These are phyloP conservation scores for Miamiensis avidus DNA, from an alignment of 169 alveolate genomes.

Conservation along the genomic window DNA sequence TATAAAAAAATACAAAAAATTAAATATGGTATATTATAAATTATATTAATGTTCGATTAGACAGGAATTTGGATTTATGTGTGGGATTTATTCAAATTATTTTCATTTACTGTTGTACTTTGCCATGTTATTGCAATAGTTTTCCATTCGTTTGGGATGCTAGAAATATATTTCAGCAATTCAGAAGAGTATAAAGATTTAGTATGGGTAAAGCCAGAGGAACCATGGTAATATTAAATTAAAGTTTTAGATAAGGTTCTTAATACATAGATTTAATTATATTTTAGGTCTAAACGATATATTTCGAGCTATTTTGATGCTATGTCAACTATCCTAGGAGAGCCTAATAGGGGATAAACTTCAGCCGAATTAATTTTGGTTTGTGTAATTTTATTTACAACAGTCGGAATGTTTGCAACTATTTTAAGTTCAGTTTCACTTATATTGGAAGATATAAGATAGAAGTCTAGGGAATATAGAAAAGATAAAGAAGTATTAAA, in stretches of 20 bases:
- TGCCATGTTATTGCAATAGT: neutral
- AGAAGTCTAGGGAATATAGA: neutral
- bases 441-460: neutral
- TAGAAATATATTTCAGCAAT: no score
- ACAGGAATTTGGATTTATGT: neutral
- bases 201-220: neutral
- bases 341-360: neutral
- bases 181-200: neutral
- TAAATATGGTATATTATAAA: no score
- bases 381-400: neutral
- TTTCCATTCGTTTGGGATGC: neutral
- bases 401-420: neutral
- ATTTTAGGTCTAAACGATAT: neutral
- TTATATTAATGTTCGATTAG: no score
- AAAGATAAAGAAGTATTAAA: neutral
- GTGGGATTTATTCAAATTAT: neutral
- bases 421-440: neutral
- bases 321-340: neutral
- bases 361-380: neutral
- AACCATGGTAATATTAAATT: neutral
- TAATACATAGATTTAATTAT: no score
- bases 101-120: neutral
- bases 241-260: no score
- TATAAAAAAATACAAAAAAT: neutral
- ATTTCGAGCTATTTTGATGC: neutral